A percentile compares a stretch with the other conserved stretches of the same genome.
Evolutionary conservation across 208 protist genomes (phyloP).

Genomic region (Leishmania turanica): DNA sequence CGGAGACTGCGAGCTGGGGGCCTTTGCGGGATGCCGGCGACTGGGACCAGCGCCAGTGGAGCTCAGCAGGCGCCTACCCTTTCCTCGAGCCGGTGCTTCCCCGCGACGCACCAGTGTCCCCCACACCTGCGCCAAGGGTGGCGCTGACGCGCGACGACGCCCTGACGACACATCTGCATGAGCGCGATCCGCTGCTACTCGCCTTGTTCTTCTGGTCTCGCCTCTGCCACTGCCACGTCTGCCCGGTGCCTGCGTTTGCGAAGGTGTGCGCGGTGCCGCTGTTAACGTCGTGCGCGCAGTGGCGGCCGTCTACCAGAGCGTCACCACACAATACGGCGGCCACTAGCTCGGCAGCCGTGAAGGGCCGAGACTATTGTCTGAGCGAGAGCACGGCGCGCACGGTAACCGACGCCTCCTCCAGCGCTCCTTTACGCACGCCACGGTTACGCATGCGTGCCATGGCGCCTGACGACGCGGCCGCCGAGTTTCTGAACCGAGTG

Average conservation of each 20-base stretch:
- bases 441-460: background rate
- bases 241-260: slow-evolving; percentile 16
- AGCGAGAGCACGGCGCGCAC: background rate
- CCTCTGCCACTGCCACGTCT: slow-evolving; percentile 18
- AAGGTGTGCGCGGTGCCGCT: slow-evolving; percentile 19
- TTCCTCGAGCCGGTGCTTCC: slow-evolving; percentile 15
- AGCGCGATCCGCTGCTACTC: slow-evolving; percentile 7
- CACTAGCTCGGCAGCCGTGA: background rate
- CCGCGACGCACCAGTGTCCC: background rate
- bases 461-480: background rate
- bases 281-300: slow-evolving; percentile 6
- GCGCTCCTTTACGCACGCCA: background rate
- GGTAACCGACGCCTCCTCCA: background rate
- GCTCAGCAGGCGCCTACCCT: background rate
- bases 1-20: background rate
- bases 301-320: background rate
- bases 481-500: slow-evolving; percentile 1
- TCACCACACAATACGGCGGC: background rate
- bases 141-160: slow-evolving; percentile 14
- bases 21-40: background rate
- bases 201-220: slow-evolving; percentile 27
- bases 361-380: background rate
- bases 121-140: background rate
- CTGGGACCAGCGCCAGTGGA: background rate
- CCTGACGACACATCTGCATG: background rate